These are phyloP conservation scores for Sclerotiophoma versabilis DNA, from an alignment of 2,329 filamentous ascomycete species.

Conservation along the genomic window DNA sequence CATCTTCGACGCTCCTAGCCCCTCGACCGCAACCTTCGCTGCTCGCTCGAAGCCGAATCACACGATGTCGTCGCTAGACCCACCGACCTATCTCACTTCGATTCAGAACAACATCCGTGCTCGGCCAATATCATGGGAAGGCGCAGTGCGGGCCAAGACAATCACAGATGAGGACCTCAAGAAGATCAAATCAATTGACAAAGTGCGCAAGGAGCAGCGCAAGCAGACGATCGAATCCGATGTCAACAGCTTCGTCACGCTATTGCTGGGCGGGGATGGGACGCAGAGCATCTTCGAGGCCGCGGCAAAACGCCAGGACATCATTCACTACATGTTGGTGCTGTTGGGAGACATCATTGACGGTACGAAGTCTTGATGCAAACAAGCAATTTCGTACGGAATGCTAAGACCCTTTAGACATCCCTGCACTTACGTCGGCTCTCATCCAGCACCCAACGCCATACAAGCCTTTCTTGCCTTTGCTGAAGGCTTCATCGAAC, in stretches of 20 bases:
- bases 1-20: constrained; percentile 28
- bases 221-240: constrained; percentile 82
- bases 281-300: constrained; percentile 79
- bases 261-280: constrained; percentile 75
- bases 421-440: constrained; percentile 77
- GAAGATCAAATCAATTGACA: constrained; percentile 96
- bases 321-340: constrained; percentile 94
- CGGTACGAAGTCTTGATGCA: constrained; percentile 59
- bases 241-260: constrained; percentile 76
- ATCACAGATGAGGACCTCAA: constrained; percentile 93
- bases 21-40: constrained; percentile 6
- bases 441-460: constrained; percentile 75
- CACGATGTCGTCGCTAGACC: constrained; percentile 87
- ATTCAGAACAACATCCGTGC: constrained; percentile 97
- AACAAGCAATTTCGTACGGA: not conserved
- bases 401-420: constrained; percentile 62
- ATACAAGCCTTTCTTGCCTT: constrained; percentile 80
- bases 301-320: constrained; percentile 83
- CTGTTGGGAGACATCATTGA: constrained; percentile 86
- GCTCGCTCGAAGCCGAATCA: constrained; percentile 10
- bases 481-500: constrained; percentile 83
- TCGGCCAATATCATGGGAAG: constrained; percentile 96
- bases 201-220: constrained; percentile 90
- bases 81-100: constrained; percentile 84
- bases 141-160: constrained; percentile 89